These are phyloP conservation scores for Cytospora schulzeri DNA, from an alignment of 2,329 filamentous ascomycete genomes.

Conservation along the genomic window DNA sequence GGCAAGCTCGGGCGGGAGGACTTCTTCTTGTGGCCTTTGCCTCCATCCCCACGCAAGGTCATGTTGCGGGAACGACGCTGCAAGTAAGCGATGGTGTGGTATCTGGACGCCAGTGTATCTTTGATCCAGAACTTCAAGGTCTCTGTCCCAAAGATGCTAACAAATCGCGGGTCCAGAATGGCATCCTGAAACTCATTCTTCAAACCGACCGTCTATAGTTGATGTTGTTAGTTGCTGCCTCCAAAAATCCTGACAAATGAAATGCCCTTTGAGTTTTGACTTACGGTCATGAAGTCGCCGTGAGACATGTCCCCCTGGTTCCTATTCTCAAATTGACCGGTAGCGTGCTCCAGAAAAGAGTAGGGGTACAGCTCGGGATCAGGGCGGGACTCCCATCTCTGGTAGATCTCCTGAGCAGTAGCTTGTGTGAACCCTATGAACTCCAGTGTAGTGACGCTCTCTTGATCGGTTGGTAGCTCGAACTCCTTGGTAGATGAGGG, in stretches of 20 bases:
- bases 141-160: not conserved
- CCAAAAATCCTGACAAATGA: not conserved
- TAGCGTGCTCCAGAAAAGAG: slow-evolving; percentile 5
- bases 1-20: no score
- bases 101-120: slow-evolving; percentile 1
- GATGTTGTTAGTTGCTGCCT: not conserved
- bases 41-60: not conserved
- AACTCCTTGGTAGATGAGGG: no score
- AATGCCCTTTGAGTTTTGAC: not conserved
- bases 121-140: slow-evolving; percentile 6
- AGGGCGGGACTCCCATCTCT: not conserved
- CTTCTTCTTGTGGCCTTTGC: no score
- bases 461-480: not conserved
- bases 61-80: not conserved
- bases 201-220: not conserved
- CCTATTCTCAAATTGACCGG: not conserved
- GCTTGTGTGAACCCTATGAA: slow-evolving; percentile 4
- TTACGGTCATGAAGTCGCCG: slow-evolving; percentile 4
- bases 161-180: slow-evolving; percentile 1
- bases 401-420: slow-evolving; percentile 5
- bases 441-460: slow-evolving; percentile 4
- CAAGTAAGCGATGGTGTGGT: not conserved
- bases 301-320: slow-evolving; percentile 1
- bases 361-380: not conserved
- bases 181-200: slow-evolving; percentile 2